phyloP scores from a whole-genome alignment of 148 eudicot species.

The Cornus kousa region DNA sequence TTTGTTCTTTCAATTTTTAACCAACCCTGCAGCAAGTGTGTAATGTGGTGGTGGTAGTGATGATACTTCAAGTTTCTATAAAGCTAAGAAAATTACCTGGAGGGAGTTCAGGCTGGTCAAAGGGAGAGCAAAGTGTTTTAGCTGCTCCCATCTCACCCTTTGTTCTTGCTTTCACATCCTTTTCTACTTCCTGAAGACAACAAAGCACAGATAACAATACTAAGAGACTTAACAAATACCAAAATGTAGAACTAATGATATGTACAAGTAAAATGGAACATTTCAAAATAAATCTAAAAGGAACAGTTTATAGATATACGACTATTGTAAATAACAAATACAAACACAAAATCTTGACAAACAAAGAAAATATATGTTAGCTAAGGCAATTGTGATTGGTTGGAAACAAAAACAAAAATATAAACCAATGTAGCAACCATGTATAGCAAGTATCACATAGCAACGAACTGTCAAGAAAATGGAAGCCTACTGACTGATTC shows the following conservation, averaged over 20 bases:
- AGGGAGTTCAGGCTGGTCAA: conserved; percentile 82
- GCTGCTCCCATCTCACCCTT: conserved; percentile 98
- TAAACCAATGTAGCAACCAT: no score
- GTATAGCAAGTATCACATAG: no score
- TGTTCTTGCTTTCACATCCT: conserved; percentile 83
- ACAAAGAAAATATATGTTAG: background rate
- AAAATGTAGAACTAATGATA: background rate
- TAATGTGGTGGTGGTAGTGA: background rate
- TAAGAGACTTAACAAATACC: background rate
- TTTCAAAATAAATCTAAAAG: no score
- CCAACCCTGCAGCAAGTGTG: background rate
- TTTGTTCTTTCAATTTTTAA: background rate
- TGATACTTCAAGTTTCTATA: background rate
- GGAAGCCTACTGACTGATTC: background rate
- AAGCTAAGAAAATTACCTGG: conserved; percentile 52
- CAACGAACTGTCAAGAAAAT: no score
- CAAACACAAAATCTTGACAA: background rate
- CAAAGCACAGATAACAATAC: background rate
- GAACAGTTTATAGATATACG: background rate
- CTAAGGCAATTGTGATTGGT: background rate
- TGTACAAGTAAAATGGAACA: no score
- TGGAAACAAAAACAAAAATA: background rate
- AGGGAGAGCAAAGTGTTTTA: conserved; percentile 87
- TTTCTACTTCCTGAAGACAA: conserved; percentile 76
- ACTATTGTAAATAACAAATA: background rate